Conservation (phyloP, 208 protist genomes). For the Eutreptiella sp. region DNA sequence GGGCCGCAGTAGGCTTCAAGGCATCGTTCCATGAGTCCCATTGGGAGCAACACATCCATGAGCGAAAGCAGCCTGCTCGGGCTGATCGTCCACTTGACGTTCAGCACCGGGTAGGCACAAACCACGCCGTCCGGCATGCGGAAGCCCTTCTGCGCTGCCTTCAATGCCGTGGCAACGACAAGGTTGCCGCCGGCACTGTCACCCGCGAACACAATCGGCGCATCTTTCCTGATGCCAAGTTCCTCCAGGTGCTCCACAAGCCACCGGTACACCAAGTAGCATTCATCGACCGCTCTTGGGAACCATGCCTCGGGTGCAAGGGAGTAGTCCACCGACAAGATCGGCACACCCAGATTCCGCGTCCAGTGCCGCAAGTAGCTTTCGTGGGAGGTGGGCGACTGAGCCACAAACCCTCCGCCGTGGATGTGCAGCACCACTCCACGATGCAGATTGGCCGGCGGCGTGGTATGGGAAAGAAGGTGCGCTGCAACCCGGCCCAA, state of each 20-base stretch:
- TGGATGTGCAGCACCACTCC: slow-evolving; percentile 36
- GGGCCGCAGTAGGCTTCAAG: slow-evolving; percentile 21
- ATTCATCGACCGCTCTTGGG: slow-evolving; percentile 34
- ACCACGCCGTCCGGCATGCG: slow-evolving; percentile 27
- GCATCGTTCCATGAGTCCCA: slow-evolving; percentile 28
- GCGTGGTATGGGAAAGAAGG: neutral
- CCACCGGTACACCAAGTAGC: slow-evolving; percentile 35
- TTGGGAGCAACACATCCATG: slow-evolving; percentile 25
- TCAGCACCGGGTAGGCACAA: slow-evolving; percentile 27
- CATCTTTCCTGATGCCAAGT: slow-evolving; percentile 26
- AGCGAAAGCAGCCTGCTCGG: slow-evolving; percentile 19
- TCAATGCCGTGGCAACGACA: slow-evolving; percentile 10
- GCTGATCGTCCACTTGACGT: neutral
- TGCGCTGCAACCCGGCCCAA: slow-evolving; percentile 4
- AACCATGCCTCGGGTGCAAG: slow-evolving; percentile 34
- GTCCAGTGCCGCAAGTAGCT: slow-evolving; percentile 34
- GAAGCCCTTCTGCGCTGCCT: neutral
- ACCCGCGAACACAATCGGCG: slow-evolving; percentile 25
- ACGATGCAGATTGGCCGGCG: neutral
- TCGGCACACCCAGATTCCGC: slow-evolving; percentile 14
- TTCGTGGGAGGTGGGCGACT: slow-evolving; percentile 33
- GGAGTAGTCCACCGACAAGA: slow-evolving; percentile 42
- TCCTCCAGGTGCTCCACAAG: slow-evolving; percentile 16
- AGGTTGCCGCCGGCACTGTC: slow-evolving; percentile 41
- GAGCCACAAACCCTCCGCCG: slow-evolving; percentile 37